Percentiles rank a stretch among this genome's conserved stretches.
phyloP scores from a whole-genome alignment of 257 asterid genomes.

The Solanum rostratum region DNA sequence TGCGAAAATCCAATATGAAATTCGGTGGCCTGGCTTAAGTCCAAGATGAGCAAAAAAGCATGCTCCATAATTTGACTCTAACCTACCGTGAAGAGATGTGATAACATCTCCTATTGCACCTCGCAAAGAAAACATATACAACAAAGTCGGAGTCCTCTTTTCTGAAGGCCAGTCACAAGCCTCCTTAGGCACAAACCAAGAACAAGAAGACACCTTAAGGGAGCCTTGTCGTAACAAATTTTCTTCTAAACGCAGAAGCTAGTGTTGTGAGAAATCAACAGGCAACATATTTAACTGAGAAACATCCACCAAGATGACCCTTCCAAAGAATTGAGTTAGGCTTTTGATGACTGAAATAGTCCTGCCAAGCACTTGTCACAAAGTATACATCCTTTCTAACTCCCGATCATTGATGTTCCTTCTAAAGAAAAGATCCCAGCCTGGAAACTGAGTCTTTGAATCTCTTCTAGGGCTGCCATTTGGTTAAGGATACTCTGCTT shows the following conservation, averaged over 20 bases:
- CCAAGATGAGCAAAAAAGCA: background rate
- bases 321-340: background rate
- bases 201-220: background rate
- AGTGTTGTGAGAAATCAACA: background rate
- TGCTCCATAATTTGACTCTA: background rate
- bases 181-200: background rate
- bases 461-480: background rate
- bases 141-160: background rate
- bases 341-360: background rate
- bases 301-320: background rate
- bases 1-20: background rate
- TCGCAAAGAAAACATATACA: background rate
- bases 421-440: background rate
- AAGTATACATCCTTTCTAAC: background rate
- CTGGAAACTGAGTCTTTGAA: background rate
- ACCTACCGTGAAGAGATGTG: background rate
- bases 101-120: background rate
- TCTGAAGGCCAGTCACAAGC: background rate
- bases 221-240: background rate
- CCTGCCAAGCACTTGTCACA: background rate
- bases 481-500: background rate
- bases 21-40: background rate
- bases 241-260: background rate
- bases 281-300: background rate
- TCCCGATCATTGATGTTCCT: background rate